phyloP scores from a whole-genome alignment of 495 filamentous ascomycete genomes.

The Chaetomium fimeti region DNA sequence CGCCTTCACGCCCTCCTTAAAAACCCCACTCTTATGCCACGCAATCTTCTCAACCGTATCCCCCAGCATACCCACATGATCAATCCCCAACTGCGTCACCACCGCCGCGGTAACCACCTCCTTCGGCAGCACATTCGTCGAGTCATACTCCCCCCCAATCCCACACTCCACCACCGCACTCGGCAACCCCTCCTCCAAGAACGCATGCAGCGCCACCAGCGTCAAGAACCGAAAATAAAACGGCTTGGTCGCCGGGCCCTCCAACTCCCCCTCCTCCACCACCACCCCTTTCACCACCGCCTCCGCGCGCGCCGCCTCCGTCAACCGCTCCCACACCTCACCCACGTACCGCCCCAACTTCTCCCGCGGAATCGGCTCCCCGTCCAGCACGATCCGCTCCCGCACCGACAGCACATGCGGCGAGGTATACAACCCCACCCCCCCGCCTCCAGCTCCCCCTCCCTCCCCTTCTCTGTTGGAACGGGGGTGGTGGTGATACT shows the following conservation, averaged over 20 bases:
- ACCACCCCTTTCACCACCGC: conserved; percentile 10
- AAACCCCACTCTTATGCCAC: conserved; percentile 55
- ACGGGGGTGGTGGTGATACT: conserved; percentile 23
- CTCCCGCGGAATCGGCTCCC: conserved; percentile 47
- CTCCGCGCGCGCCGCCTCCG: conserved; percentile 37
- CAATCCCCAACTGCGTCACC: conserved; percentile 49
- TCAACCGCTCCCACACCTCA: conserved; percentile 62
- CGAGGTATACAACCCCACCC: conserved; percentile 63
- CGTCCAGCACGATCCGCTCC: conserved; percentile 65
- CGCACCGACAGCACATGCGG: conserved; percentile 61
- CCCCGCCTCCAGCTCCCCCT: conserved; percentile 27
- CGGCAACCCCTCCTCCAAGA: conserved; percentile 41
- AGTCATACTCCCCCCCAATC: conserved; percentile 53
- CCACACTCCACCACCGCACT: conserved; percentile 50
- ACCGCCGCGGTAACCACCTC: conserved; percentile 41
- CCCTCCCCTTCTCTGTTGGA: no score
- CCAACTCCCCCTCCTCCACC: conserved; percentile 21
- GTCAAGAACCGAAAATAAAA: conserved; percentile 59
- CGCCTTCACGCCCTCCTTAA: conserved; percentile 41
- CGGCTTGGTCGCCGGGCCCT: conserved; percentile 47
- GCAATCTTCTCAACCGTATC: conserved; percentile 49
- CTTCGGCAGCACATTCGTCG: conserved; percentile 46
- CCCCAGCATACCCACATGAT: conserved; percentile 53
- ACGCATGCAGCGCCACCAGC: conserved; percentile 46
- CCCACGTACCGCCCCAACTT: conserved; percentile 63